A percentile compares a stretch with the other conserved stretches of the same genome.
Conservation (phyloP, 768 basidiomycete genomes). For the Lactifluus hygrophoroides region DNA sequence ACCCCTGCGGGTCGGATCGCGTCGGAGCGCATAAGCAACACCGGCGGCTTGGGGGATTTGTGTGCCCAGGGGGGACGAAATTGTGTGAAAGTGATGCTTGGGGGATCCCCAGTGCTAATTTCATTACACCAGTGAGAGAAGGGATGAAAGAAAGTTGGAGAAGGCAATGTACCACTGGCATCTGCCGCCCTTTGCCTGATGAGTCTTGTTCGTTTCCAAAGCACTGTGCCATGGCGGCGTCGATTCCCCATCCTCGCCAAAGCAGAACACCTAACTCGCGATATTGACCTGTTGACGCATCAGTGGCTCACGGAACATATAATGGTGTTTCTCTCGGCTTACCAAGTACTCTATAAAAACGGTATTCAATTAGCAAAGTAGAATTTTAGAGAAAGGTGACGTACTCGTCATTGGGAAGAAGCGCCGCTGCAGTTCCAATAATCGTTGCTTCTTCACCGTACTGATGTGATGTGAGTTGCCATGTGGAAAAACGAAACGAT, state of each 20-base stretch:
- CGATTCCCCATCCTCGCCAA: conserved; percentile 76
- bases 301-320: neutral
- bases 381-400: conserved; percentile 22
- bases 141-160: neutral
- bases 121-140: neutral
- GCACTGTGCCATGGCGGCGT: conserved; percentile 85
- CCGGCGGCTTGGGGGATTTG: conserved; percentile 95
- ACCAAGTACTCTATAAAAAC: conserved; percentile 58
- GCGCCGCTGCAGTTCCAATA: conserved; percentile 80
- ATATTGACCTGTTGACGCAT: conserved; percentile 60
- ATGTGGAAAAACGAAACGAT: neutral
- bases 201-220: conserved; percentile 80
- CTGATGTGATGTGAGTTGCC: conserved; percentile 30
- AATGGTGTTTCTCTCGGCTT: conserved; percentile 19
- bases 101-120: conserved; percentile 77
- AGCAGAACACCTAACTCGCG: conserved; percentile 87
- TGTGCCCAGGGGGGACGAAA: conserved; percentile 88
- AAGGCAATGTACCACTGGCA: conserved; percentile 67
- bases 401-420: conserved; percentile 79
- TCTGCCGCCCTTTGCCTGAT: conserved; percentile 79
- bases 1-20: conserved; percentile 57
- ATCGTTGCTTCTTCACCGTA: conserved; percentile 89
- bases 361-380: neutral
- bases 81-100: conserved; percentile 83
- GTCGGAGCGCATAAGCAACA: conserved; percentile 80